Conservation (phyloP, 2,329 filamentous ascomycete species). For the Meredithiella fracta region DNA sequence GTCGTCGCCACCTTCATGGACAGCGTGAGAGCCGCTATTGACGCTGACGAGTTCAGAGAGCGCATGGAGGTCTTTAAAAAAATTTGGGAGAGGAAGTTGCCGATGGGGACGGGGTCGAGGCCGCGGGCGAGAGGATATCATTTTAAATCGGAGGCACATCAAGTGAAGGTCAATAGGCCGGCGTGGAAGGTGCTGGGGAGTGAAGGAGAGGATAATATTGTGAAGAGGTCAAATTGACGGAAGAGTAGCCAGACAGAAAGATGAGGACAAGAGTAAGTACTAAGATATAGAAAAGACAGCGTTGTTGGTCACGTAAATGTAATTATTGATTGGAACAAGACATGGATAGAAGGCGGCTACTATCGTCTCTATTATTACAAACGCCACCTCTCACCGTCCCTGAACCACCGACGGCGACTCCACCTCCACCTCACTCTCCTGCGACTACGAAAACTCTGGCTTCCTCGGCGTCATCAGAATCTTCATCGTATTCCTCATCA, state of each 20-base stretch:
- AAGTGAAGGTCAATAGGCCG: slow-evolving; percentile 50
- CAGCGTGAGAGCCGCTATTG: slow-evolving; percentile 49
- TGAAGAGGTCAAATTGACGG: slow-evolving; percentile 9
- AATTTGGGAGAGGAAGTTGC: slow-evolving; percentile 43
- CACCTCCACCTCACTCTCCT: background rate
- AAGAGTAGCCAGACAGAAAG: no score
- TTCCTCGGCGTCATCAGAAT: slow-evolving; percentile 41
- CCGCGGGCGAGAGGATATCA: slow-evolving; percentile 73
- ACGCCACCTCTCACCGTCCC: background rate
- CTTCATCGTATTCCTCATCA: slow-evolving; percentile 73
- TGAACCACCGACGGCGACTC: background rate
- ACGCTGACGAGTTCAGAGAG: slow-evolving; percentile 43
- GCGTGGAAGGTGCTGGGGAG: slow-evolving; percentile 35
- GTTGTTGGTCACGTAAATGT: background rate
- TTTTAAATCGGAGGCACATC: slow-evolving; percentile 51
- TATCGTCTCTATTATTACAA: no score
- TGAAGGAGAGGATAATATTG: slow-evolving; percentile 5
- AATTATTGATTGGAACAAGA: no score
- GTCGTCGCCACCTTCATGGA: slow-evolving; percentile 58
- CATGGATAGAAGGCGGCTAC: no score
- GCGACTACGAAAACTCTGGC: background rate
- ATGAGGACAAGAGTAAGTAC: no score
- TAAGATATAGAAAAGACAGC: background rate
- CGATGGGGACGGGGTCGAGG: slow-evolving; percentile 56
- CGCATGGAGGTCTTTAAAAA: slow-evolving; percentile 17